Evolutionary conservation across 257 asterid genomes (phyloP).

Genomic region (Fraxinus americana): DNA sequence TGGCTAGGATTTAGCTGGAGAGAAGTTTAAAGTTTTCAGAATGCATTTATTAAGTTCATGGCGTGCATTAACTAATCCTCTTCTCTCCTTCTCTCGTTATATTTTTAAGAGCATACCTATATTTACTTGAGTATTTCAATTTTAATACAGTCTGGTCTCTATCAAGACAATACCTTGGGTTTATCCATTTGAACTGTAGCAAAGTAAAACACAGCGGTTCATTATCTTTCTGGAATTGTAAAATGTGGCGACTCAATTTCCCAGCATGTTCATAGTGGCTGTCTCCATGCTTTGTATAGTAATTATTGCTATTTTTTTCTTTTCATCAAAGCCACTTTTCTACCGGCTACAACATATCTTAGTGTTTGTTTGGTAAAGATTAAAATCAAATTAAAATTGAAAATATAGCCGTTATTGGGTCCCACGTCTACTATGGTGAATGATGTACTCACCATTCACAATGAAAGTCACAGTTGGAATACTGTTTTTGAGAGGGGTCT

Average conservation of each 20-base stretch:
- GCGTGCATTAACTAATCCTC: conserved; percentile 12
- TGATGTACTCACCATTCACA: too few species aligned
- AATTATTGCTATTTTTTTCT: background rate
- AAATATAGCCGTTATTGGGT: too few species aligned
- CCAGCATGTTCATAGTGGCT: conserved; percentile 5
- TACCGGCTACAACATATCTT: conserved; percentile 1
- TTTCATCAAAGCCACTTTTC: background rate
- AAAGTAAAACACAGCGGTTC: background rate
- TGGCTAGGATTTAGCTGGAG: background rate
- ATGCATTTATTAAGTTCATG: background rate
- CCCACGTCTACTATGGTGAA: too few species aligned
- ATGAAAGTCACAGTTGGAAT: too few species aligned
- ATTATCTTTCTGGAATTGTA: conserved; percentile 1
- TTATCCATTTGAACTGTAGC: background rate
- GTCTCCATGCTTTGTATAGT: conserved; percentile 7
- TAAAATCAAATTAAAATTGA: too few species aligned
- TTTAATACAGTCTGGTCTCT: background rate
- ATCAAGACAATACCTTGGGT: conserved; percentile 10
- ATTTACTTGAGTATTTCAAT: background rate
- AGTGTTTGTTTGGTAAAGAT: too few species aligned
- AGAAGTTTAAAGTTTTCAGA: conserved; percentile 14
- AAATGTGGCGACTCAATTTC: background rate
- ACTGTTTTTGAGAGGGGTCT: too few species aligned
- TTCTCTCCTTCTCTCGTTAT: conserved; percentile 10
- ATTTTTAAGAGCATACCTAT: background rate